Base-by-base conservation (phyloP, 2,329 filamentous ascomycete genomes). In the Neopestalotiopsis sp. region DNA sequence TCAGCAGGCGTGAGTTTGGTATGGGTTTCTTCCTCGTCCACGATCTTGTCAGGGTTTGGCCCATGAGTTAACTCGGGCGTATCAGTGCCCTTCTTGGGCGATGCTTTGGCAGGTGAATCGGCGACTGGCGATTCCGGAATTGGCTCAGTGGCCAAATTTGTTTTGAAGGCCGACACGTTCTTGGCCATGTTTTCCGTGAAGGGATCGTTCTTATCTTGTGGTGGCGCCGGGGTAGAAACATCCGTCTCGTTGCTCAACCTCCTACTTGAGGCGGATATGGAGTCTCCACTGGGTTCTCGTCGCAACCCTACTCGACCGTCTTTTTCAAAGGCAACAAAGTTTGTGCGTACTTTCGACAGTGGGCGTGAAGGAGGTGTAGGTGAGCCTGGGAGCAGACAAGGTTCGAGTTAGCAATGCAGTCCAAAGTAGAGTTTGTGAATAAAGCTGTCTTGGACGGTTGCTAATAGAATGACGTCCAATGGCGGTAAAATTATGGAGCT, bases 281-380 rank as follows among this genome's bases (percentile, higher is more conserved):
- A 85, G 32, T 85, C 84, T 56, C 78, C 76, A 71, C 84, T 85
- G 30, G 76, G 77, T 57, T 84, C 81, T 69, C 82, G 78, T 74
- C 81, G 83, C 38, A 90, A 78, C 60, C 88, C 88, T 72, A 89
- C 81, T 59, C 85, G 82, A 67, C 88, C 88, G 79, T 89, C 86
- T 71, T 89, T 89, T 76, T 94, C 91, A 60, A 95, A 87, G 20
- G 91, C 88, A 66, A 95, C 87, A 77, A 95, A 95, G 77, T 84
- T 93, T 49, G 92, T 92, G 72, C 92, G 88, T 58, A 94, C 90
- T 80, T 92, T 93, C 71, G 92, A 93, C 56, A 94, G 86, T 30
- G 90, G 92, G 75, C 91, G 85, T 40, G 89, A 87, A 20, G 87
- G 89, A 58, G 77, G 77, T 71, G 75, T 77, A 68, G 80, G 79